These are phyloP conservation scores for sorghum (Sorghum bicolor) DNA, from an alignment of 176 grass and related monocot species.

Conservation along the genomic window DNA sequence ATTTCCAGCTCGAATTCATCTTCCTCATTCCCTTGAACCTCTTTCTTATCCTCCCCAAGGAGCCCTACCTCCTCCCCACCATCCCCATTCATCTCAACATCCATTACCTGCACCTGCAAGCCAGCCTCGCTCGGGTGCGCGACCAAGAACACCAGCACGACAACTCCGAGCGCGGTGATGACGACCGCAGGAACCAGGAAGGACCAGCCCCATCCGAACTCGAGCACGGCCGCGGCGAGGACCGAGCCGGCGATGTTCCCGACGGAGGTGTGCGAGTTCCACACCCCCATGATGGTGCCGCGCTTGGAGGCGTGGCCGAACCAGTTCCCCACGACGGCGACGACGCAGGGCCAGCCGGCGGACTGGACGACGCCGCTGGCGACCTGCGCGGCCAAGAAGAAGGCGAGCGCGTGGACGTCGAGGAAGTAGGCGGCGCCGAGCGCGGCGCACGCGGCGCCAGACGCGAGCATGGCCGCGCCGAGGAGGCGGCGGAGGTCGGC, in stretches of 20 bases:
- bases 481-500: constrained; percentile 79
- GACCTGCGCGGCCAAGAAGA: constrained; percentile 65
- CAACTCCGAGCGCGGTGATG: constrained; percentile 41
- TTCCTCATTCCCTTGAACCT: constrained; percentile 18
- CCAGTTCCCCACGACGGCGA: constrained; percentile 91
- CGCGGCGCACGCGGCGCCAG: constrained; percentile 53
- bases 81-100: constrained; percentile 78
- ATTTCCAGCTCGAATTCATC: constrained; percentile 40
- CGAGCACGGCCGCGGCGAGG: constrained; percentile 76
- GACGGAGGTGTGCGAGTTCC: constrained; percentile 86
- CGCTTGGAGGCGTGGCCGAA: constrained; percentile 62
- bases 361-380: constrained; percentile 79
- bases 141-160: constrained; percentile 59
- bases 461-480: constrained; percentile 67
- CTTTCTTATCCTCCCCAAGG: constrained; percentile 56
- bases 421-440: constrained; percentile 78
- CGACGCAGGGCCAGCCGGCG: constrained; percentile 89
- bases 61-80: constrained; percentile 52
- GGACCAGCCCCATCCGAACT: constrained; percentile 92
- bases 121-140: constrained; percentile 63
- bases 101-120: constrained; percentile 30
- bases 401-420: constrained; percentile 51
- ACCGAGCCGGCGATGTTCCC: constrained; percentile 85
- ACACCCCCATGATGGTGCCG: constrained; percentile 85
- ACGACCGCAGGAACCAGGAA: constrained; percentile 60